A percentile compares a stretch with the other conserved stretches of the same genome.
Evolutionary conservation across 1,139 yeast genomes (phyloP).

Genomic region (Debaryomyces nepalensis): DNA sequence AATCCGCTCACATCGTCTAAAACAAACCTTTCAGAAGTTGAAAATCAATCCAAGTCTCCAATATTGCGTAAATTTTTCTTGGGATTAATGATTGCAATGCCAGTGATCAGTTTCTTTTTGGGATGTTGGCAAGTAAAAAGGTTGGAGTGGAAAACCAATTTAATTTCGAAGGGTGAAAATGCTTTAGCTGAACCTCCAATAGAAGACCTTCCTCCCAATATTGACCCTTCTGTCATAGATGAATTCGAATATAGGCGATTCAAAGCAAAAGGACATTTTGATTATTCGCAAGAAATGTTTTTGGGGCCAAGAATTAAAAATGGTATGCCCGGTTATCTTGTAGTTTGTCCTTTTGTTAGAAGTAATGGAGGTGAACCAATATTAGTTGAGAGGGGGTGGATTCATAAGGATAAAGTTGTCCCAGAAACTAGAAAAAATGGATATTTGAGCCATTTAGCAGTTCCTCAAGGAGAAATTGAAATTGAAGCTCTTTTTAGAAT

Average conservation of each 20-base stretch:
- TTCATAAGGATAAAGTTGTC: slow-evolving; percentile 69
- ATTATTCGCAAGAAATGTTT: slow-evolving; percentile 85
- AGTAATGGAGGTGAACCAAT: slow-evolving; percentile 72
- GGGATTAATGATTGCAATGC: slow-evolving; percentile 78
- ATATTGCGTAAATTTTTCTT: slow-evolving; percentile 55
- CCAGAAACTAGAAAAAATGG: slow-evolving; percentile 59
- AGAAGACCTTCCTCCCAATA: slow-evolving; percentile 62
- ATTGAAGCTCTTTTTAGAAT: slow-evolving; percentile 74
- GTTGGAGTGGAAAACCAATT: slow-evolving; percentile 83
- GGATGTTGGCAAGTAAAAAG: slow-evolving; percentile 96
- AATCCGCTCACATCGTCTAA: slow-evolving; percentile 66
- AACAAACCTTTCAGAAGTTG: slow-evolving; percentile 48
- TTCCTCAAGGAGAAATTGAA: slow-evolving; percentile 76
- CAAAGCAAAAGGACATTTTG: slow-evolving; percentile 71
- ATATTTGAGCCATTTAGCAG: slow-evolving; percentile 62
- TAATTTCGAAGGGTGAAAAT: slow-evolving; percentile 83
- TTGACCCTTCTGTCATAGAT: slow-evolving; percentile 57
- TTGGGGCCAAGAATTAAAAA: slow-evolving; percentile 87
- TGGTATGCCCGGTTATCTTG: slow-evolving; percentile 76
- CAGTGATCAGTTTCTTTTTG: slow-evolving; percentile 78
- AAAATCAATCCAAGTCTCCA: slow-evolving; percentile 42
- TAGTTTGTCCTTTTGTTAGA: slow-evolving; percentile 82
- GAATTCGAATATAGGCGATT: slow-evolving; percentile 86
- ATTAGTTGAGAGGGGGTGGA: slow-evolving; percentile 92
- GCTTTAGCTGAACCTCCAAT: slow-evolving; percentile 74